These are phyloP conservation scores for Arthrobotrys iridis DNA, from an alignment of 2,329 filamentous ascomycete species.

Conservation along the genomic window DNA sequence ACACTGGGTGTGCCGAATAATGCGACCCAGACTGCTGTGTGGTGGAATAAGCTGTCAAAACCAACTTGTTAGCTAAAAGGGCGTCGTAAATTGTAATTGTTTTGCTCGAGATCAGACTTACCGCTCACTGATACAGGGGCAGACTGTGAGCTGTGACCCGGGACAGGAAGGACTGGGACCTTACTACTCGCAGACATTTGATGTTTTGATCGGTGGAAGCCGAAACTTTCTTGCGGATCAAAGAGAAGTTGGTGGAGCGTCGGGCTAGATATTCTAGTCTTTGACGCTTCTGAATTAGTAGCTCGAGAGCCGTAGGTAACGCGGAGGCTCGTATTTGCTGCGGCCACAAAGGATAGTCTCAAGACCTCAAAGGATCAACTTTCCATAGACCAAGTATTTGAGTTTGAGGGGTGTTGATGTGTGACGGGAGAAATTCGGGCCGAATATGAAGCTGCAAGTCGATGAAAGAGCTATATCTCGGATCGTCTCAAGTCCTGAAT, in stretches of 20 bases:
- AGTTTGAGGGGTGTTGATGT: constrained; percentile 9
- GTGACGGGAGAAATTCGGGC: constrained; percentile 5
- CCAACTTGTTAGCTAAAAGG: constrained; percentile 1
- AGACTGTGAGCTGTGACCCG: constrained; percentile 49
- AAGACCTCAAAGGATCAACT: constrained; percentile 43
- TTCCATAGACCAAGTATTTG: constrained; percentile 44
- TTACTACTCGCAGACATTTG: constrained; percentile 54
- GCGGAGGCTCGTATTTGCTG: constrained; percentile 28
- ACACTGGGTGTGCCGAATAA: constrained; percentile 49
- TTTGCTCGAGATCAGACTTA: constrained; percentile 30
- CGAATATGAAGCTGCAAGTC: background rate
- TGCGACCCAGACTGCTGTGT: constrained; percentile 47
- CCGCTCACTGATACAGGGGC: constrained; percentile 53
- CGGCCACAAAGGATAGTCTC: constrained; percentile 45
- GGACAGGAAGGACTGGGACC: constrained; percentile 49
- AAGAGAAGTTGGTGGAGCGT: constrained; percentile 13
- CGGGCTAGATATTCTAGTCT: constrained; percentile 28
- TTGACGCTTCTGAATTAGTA: constrained; percentile 27
- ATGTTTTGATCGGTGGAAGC: constrained; percentile 3
- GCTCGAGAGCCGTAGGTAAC: constrained; percentile 48
- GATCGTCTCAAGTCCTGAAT: constrained; percentile 39
- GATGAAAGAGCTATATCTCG: constrained; percentile 32
- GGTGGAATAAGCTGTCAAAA: constrained; percentile 42
- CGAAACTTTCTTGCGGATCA: constrained; percentile 24
- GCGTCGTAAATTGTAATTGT: background rate